phyloP scores from a whole-genome alignment of 2,329 filamentous ascomycete genomes.

The Paecilomyces formosus region DNA sequence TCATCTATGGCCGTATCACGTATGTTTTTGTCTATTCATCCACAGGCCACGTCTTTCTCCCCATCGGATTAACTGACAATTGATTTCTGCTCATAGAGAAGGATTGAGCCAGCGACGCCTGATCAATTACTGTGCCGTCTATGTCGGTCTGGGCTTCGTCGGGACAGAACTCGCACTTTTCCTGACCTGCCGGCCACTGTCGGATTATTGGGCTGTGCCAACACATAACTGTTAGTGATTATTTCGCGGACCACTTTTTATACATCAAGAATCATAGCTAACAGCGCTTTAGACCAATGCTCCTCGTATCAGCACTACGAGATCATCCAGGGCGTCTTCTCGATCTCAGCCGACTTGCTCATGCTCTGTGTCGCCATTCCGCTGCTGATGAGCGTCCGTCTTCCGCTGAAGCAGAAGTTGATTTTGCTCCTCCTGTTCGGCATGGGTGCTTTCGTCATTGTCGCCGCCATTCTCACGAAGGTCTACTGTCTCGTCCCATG shows the following conservation, averaged over 20 bases:
- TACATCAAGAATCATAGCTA: not conserved
- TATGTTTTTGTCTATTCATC: slow-evolving; percentile 11
- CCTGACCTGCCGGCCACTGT: slow-evolving; percentile 44
- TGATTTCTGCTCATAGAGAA: slow-evolving; percentile 11
- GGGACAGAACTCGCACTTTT: slow-evolving; percentile 44
- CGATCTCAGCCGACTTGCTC: slow-evolving; percentile 36
- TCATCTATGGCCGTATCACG: slow-evolving; percentile 47
- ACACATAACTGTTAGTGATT: slow-evolving; percentile 22
- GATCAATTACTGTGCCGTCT: slow-evolving; percentile 31
- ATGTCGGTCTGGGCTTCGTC: slow-evolving; percentile 41
- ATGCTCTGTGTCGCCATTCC: slow-evolving; percentile 39
- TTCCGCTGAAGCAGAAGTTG: slow-evolving; percentile 37
- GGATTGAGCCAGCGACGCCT: slow-evolving; percentile 27
- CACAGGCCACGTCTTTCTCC: not conserved
- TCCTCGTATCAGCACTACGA: slow-evolving; percentile 39
- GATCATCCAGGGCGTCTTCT: slow-evolving; percentile 39
- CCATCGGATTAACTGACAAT: not conserved
- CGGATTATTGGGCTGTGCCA: slow-evolving; percentile 47
- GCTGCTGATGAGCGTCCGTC: slow-evolving; percentile 31
- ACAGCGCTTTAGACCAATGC: slow-evolving; percentile 27
- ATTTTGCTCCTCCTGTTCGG: slow-evolving; percentile 35
- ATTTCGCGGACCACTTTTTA: not conserved
- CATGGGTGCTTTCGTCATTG: slow-evolving; percentile 40
- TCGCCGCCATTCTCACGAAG: slow-evolving; percentile 43
- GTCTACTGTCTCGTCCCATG: slow-evolving; percentile 39